Conservation (phyloP, 1,284 basidiomycete species). For the Phaffia rhodozyma region DNA sequence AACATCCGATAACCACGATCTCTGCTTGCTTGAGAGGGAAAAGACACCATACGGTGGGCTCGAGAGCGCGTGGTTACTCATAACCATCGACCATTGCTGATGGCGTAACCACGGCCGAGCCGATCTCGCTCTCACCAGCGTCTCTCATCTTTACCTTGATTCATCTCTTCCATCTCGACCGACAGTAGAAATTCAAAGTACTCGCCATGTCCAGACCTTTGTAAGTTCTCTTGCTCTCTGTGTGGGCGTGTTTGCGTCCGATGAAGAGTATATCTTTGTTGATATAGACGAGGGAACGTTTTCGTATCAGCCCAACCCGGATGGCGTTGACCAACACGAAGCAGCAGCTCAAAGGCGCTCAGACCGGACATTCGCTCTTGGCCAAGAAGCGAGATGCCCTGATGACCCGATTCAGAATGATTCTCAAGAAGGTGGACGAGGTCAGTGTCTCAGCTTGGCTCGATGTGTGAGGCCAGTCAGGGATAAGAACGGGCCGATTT, state of each 20-base stretch:
- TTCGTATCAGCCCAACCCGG: conserved; percentile 52
- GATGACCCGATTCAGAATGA: conserved; percentile 80
- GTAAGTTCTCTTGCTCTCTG: neutral
- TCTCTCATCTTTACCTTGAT: no score
- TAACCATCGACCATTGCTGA: no score
- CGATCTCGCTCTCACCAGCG: no score
- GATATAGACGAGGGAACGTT: neutral
- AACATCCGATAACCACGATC: no score
- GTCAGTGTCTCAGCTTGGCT: conserved; percentile 37
- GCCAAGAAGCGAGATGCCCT: conserved; percentile 96
- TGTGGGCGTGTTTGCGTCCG: neutral
- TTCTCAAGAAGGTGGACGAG: conserved; percentile 86
- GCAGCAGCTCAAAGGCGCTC: conserved; percentile 83
- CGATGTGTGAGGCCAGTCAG: neutral
- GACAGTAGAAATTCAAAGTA: no score
- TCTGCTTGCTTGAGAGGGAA: no score
- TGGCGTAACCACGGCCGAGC: no score
- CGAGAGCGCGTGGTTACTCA: no score
- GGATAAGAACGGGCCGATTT: neutral
- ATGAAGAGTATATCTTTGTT: neutral
- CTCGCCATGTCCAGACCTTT: neutral
- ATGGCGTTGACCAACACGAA: conserved; percentile 94
- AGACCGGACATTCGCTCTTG: conserved; percentile 91
- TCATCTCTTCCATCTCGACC: no score
- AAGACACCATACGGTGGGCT: no score